Base-by-base conservation (phyloP, 2,329 filamentous ascomycete species). In the Ophiocordyceps robertsii region DNA sequence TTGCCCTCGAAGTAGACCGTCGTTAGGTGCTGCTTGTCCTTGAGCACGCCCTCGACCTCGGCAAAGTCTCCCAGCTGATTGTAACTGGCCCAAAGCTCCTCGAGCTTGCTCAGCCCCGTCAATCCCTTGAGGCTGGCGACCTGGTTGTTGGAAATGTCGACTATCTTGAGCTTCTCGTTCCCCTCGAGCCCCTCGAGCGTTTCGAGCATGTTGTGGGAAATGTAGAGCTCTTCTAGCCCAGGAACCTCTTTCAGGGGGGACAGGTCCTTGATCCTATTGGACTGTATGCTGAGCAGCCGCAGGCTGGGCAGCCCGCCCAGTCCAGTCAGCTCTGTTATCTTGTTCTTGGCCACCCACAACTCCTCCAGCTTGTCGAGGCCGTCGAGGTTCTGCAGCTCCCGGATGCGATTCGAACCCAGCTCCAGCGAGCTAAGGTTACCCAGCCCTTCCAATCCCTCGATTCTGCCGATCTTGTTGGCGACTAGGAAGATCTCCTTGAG, bases 1-100 rank as follows among this genome's bases (percentile, higher is more conserved):
- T 94, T 95, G 1, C 88, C 89, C 59, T 98, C 92, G 50, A 98
- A 93, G 59, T 98, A 98, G 11, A 98, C 90, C 1, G 92, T 95
- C 46, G 81, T 78, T 51, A 96, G 64, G 32, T 80, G 67, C 56
- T 84, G 69, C 67, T 95, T 95, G 56, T 92, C 83, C 41, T 66
- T 72, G 49, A 98, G 64, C 52, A 84, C 75, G 43, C 72, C 74
- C 64, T 95, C 84, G 3, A 96, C 75, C 55, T 96, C 89, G 37
- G 71, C 69, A 54, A 96, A 94, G 57, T 85, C 85, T 17, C 66
- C 66, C 24, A 98, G 62, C 52, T 83, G 70, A 62, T 95, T 96
- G 62, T 89, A 88, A 52, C 85, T 92, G 14, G 88, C 92, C 92
- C 92, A 98, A 27, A 98, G 63, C 60, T 98, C 92, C 58, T 95